Evolutionary conservation across 371 early-diverging fungal species (phyloP), one percentile per base, ranked within the genome.

Genomic region (Mortierella sp.): DNA sequence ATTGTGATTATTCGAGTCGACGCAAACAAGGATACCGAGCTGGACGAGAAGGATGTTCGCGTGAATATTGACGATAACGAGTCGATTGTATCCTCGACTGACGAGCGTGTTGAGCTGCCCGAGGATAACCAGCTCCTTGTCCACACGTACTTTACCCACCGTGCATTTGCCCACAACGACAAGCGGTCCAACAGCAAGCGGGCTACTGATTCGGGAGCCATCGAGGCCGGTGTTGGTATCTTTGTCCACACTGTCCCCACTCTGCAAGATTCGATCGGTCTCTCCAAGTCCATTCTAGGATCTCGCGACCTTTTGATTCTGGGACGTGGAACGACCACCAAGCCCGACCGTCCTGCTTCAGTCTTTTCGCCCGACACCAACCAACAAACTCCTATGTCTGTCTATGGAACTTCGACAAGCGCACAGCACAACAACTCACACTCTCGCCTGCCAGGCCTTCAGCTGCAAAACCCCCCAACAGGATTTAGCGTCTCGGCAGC

Each of bases 191-290:
- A 46, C 50, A 84, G 71, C 69, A 77, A 73, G 40, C 67, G 57
- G 26, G 50, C 59, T 1, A 4, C 31, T 31, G 76, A 72, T 19
- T 61, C 48, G 1, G 84, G 81, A 67, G 67, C 67, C 26, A 46
- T 70, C 5, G 81, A 78, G 69, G 73, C 73, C 21, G 82, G 86
- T 0, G 75, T 72, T 13, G 77, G 72, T 5, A 40, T 86, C 16
- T 76, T 77, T 55, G 72, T 86, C 16, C 74, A 81, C 28, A 71
- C 67, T 16, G 86, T 75, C 6, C 77, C 82, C 4, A 79, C 86
- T 5, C 26, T 86, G 21, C 86, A 86, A 64, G 86, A 82, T 64
- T 82, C 86, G 1, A 79, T 86, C n/a, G 82, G 86, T 11, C 72
- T 86, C 37, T 71, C 77, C 43, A 86, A 82, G 57, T 54, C 77